These are phyloP conservation scores for Diaporthe nobilis DNA, from an alignment of 2,329 filamentous ascomycete species.

Conservation along the genomic window DNA sequence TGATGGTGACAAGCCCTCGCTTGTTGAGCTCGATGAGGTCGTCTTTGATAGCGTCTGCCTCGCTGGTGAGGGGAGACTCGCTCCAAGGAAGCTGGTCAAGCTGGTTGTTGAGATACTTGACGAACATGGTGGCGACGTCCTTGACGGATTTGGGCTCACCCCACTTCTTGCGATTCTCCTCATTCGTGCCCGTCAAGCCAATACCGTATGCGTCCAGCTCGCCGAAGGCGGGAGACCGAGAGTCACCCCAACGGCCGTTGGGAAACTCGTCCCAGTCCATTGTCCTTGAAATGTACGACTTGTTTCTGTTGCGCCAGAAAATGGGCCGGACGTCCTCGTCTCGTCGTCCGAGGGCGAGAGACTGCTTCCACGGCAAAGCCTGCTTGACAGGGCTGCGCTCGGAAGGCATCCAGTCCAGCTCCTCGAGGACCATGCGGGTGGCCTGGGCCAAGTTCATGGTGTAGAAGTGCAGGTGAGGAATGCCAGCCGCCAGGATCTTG, in stretches of 20 bases:
- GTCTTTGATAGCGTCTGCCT: conserved; percentile 83
- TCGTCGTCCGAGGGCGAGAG: conserved; percentile 87
- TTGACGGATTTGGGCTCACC: conserved; percentile 84
- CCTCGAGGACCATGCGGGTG: conserved; percentile 93
- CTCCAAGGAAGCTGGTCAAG: conserved; percentile 93
- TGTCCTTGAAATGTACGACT: conserved; percentile 94
- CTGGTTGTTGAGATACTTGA: conserved; percentile 85
- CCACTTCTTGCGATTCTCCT: conserved; percentile 96
- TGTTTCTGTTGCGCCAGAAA: conserved; percentile 98
- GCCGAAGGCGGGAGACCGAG: conserved; percentile 94
- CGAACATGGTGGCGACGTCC: conserved; percentile 87
- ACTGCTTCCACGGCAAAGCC: conserved; percentile 96
- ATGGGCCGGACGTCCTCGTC: conserved; percentile 97
- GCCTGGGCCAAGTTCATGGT: conserved; percentile 99
- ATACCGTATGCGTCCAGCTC: conserved; percentile 96
- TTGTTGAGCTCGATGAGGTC: conserved; percentile 86
- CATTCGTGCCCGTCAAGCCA: conserved; percentile 93
- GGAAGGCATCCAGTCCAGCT: conserved; percentile 85
- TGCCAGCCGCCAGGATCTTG: conserved; percentile 84
- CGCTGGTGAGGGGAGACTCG: conserved; percentile 86
- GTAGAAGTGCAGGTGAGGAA: conserved; percentile 95
- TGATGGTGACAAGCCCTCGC: conserved; percentile 92
- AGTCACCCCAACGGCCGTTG: conserved; percentile 98
- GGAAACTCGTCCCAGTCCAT: conserved; percentile 99
- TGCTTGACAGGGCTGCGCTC: conserved; percentile 85